Evolutionary conservation across 176 grass and related monocot genomes (phyloP), one percentile per base, ranked within the genome.

Genomic region (Oryza brachyantha): DNA sequence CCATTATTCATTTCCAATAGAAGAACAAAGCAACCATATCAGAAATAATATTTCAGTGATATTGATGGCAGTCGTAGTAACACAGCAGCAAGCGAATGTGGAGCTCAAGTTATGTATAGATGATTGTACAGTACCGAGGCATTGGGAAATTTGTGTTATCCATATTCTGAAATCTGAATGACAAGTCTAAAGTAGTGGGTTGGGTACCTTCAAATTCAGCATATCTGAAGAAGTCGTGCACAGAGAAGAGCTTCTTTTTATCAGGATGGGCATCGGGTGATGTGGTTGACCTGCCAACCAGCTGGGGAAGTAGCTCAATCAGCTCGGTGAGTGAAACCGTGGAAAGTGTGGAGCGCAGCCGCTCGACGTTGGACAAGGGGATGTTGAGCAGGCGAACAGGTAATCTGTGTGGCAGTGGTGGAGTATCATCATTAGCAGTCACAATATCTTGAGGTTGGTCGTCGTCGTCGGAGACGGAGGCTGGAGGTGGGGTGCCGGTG

Each of bases 171-270:
- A n/a, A n/a, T n/a, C n/a, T n/a, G n/a, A n/a, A n/a, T n/a, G n/a
- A n/a, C n/a, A n/a, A n/a, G n/a, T n/a, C n/a, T n/a, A n/a, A n/a
- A n/a, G n/a, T n/a, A n/a, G n/a, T n/a, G n/a, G n/a, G n/a, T n/a
- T n/a, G n/a, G n/a, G 28, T 80, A 98, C 96, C 96, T 98, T 98
- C 92, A 3, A 89, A 43, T 48, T 98, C 92, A 8, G 96, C 76
- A 69, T 98, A 98, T 64, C 85, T 75, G 67, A 98, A 98, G 89
- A 98, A 98, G 79, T 98, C 88, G 26, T 98, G 92, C 62, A 98
- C 92, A 5, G 95, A 98, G 85, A 98, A 94, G 63, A 98, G 80
- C 61, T 98, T 98, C 85, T 92, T 98, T 86, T 94, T 98, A 81
- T 98, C 90, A 5, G 95, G 95, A 85, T 98, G 90, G 10, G 64